Conservation (phyloP, 352 stramenopile species). For the Globisporangium spinosum region DNA sequence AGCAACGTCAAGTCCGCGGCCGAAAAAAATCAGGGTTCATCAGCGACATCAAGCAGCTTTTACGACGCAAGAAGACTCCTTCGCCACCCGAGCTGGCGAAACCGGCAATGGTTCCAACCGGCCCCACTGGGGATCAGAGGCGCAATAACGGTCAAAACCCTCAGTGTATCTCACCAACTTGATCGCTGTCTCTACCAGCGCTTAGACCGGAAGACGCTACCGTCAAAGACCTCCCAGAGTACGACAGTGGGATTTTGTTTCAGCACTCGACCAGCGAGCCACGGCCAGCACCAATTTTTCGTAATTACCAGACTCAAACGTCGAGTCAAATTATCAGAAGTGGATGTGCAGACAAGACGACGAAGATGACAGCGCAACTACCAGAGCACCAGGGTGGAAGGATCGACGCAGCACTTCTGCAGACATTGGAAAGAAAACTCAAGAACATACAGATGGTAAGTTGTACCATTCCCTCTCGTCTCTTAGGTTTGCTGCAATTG, state of each 20-base stretch:
- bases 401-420: background rate
- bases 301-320: slow-evolving; percentile 1
- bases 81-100: background rate
- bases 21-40: slow-evolving; percentile 15
- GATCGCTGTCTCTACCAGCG: background rate
- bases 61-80: slow-evolving; percentile 13
- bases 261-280: background rate
- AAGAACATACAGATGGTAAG: slow-evolving; percentile 34
- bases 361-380: background rate
- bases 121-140: background rate
- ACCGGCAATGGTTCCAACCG: background rate
- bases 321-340: too few species aligned
- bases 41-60: slow-evolving; percentile 18
- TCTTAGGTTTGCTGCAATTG: too few species aligned
- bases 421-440: slow-evolving; percentile 12
- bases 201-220: background rate
- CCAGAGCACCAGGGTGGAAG: slow-evolving; percentile 4
- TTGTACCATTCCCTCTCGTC: background rate
- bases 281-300: background rate
- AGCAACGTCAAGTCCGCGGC: background rate
- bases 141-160: too few species aligned
- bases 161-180: background rate
- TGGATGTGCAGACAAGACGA: background rate
- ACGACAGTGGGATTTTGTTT: background rate
- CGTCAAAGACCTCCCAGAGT: background rate